A percentile compares a stretch with the other conserved stretches of the same genome.
Conservation (phyloP, 768 basidiomycete genomes). For the Mycena haematopus region DNA sequence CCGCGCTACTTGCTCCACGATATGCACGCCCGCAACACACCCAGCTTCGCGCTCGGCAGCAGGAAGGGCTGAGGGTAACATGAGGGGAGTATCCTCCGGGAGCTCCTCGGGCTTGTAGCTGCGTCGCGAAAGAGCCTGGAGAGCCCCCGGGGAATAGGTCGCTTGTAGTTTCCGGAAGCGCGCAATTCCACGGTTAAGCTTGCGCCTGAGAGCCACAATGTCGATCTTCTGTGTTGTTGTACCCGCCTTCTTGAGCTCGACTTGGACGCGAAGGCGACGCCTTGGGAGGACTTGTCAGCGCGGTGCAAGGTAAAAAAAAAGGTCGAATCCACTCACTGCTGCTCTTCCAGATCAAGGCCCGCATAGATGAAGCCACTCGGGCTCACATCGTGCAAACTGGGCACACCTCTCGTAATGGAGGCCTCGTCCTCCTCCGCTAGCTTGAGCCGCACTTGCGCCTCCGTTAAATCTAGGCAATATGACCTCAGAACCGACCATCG, state of each 20-base stretch:
- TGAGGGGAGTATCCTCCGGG: not conserved
- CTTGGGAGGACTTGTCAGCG: not conserved
- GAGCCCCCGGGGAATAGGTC: not conserved
- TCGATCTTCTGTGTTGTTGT: conserved; percentile 1
- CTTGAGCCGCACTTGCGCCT: conserved; percentile 18
- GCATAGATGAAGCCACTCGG: conserved; percentile 25
- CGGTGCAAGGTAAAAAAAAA: not conserved
- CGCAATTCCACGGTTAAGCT: not conserved
- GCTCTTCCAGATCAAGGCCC: conserved; percentile 25
- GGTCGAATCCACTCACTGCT: conserved; percentile 29
- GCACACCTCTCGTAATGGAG: conserved; percentile 16
- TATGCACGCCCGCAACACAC: not conserved
- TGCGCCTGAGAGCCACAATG: not conserved
- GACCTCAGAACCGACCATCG: not conserved
- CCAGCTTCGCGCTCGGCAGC: not conserved
- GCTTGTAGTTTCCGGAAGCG: not conserved
- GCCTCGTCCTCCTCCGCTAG: conserved; percentile 9
- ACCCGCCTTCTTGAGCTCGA: conserved; percentile 3
- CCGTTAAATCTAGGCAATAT: conserved; percentile 13
- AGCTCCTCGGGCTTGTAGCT: not conserved
- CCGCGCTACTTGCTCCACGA: not conserved
- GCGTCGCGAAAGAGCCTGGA: not conserved
- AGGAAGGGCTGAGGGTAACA: not conserved
- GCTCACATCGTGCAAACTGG: conserved; percentile 22
- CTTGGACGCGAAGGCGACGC: not conserved